Conservation (phyloP, 2,329 filamentous ascomycete genomes). For the Alternaria longipes region DNA sequence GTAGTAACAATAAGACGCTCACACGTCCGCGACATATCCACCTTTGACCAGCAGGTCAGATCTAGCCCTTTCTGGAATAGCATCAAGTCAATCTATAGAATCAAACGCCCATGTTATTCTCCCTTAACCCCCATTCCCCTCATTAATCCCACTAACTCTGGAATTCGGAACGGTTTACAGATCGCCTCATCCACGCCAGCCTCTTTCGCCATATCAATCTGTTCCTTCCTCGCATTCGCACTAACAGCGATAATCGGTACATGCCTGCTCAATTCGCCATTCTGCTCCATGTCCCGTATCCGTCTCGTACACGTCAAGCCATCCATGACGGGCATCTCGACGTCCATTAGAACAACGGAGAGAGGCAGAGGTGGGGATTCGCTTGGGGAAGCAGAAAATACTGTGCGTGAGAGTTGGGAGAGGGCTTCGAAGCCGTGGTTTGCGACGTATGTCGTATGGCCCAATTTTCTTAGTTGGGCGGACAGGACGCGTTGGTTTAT, state of each 20-base stretch:
- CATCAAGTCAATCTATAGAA: background rate
- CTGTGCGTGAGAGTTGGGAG: slow-evolving; percentile 17
- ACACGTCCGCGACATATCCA: too few relatives aligned
- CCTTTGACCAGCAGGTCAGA: background rate
- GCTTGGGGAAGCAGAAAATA: slow-evolving; percentile 6
- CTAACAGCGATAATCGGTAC: slow-evolving; percentile 40
- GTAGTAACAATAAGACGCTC: background rate
- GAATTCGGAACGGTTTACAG: slow-evolving; percentile 72
- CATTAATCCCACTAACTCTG: slow-evolving; percentile 9
- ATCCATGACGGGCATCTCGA: slow-evolving; percentile 48
- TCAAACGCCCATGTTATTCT: background rate
- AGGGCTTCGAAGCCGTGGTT: slow-evolving; percentile 44
- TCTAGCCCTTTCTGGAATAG: background rate
- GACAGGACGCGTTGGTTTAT: slow-evolving; percentile 43
- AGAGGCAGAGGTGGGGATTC: background rate
- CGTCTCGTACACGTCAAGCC: slow-evolving; percentile 32
- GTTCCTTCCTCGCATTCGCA: slow-evolving; percentile 43
- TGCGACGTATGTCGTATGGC: slow-evolving; percentile 34
- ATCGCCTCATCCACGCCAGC: slow-evolving; percentile 63
- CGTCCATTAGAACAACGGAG: slow-evolving; percentile 32
- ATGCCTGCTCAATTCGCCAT: slow-evolving; percentile 21
- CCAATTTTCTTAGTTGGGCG: slow-evolving; percentile 35
- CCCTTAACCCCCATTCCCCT: background rate
- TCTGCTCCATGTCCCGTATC: slow-evolving; percentile 31
- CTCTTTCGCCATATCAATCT: slow-evolving; percentile 26